Conservation (phyloP, 257 asterid genomes). For the Nemophila menziesii region DNA sequence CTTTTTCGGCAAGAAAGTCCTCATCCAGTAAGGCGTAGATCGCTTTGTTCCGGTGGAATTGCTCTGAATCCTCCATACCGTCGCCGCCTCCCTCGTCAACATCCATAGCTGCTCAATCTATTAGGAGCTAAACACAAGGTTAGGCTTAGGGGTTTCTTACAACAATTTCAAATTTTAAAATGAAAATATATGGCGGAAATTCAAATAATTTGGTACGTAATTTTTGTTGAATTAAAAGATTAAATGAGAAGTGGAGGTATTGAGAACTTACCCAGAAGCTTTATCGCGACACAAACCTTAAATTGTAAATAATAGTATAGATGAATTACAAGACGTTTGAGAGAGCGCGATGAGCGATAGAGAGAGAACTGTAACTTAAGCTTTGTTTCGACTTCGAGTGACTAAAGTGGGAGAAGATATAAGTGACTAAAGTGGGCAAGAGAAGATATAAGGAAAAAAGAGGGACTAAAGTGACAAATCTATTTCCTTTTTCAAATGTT, state of each 20-base stretch:
- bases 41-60: constrained; percentile 31
- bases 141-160: constrained; percentile 10
- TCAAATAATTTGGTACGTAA: background rate
- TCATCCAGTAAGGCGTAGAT: background rate
- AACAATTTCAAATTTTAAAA: background rate
- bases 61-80: constrained; percentile 48
- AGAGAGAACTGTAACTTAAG: background rate
- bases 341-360: background rate
- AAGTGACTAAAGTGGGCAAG: constrained; percentile 26
- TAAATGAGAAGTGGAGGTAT: background rate
- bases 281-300: constrained; percentile 8
- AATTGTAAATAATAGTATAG: background rate
- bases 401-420: no score
- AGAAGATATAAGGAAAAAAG: no score
- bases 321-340: no score
- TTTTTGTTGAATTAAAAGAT: background rate
- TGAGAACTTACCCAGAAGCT: constrained; percentile 6
- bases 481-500: no score
- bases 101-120: constrained; percentile 26
- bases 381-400: no score
- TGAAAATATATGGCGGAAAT: background rate
- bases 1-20: constrained; percentile 13
- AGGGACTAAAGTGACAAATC: no score
- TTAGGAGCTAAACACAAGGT: constrained; percentile 14
- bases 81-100: constrained; percentile 35